Base-by-base conservation (phyloP, 2,329 filamentous ascomycete genomes). In the Venturia pyrina region DNA sequence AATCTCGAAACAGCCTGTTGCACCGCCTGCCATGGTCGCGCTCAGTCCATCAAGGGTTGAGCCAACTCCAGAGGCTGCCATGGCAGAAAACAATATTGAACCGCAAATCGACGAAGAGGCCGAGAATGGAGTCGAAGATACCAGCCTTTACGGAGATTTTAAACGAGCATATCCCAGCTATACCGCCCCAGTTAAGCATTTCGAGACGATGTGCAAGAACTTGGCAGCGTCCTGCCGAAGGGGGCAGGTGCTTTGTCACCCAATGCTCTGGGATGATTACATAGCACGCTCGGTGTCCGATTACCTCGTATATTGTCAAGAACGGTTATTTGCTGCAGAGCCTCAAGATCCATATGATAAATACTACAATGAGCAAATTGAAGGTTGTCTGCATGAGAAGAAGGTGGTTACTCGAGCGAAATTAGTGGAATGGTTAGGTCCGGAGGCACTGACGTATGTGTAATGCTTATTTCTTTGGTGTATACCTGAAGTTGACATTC, bases 231-330 rank as follows among this genome's bases (percentile, higher is more conserved):
- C 24, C 8, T 34, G 43, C 43, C 46, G n/a, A 28, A 43, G 17
- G 34, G 24, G 37, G 32, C 37, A 60, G 19, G 34, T 43, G 48
- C 60, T 37, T 21, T 41, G 34, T 28, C 56, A 62, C 34, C 64
- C 37, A 62, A 57, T 62, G 5, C 57, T 66, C 10, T 66, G 65
- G 65, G 65, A 66, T 64, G 65, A 66, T 53, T 66, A 37, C 43
- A 53, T 66, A 34, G 43, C 64, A 21, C 59, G 61, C 32, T 40
- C 43, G 24, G 43, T 37, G 4, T 56, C 59, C 11, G 65, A 66
- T 19, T 66, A 66, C 28, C 19, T 43, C 24, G 62, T 60, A n/a
- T 66, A 66, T 48, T 62, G 64, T 34, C 28, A 44, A n/a, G 57
- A 62, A n/a, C 34, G n/a, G 21, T 24, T 44, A 8, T 37, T 46